Conservation (phyloP, 371 early-diverging fungal species). For the Syncephalastrum racemosum region DNA sequence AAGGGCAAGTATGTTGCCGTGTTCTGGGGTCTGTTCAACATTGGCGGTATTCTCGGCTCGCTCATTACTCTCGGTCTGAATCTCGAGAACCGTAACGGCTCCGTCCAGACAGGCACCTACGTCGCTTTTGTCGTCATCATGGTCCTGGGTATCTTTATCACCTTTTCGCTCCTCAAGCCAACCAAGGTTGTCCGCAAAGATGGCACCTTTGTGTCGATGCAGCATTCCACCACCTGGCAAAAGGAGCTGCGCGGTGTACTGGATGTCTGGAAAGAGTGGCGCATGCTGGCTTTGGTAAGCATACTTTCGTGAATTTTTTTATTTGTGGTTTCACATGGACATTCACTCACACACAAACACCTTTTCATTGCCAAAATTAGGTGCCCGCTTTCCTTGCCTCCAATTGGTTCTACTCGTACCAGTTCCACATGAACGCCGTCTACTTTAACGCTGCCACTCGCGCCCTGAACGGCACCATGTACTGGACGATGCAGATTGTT, state of each 20-base stretch:
- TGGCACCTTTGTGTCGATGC: conserved; percentile 59
- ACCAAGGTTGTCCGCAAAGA: conserved; percentile 59
- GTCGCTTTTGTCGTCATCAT: conserved; percentile 70
- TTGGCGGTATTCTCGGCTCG: conserved; percentile 77
- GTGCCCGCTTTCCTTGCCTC: conserved; percentile 72
- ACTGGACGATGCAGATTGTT: conserved; percentile 73
- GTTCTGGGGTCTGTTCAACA: conserved; percentile 82
- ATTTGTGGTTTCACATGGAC: no score
- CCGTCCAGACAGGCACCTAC: conserved; percentile 61
- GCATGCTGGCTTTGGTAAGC: conserved; percentile 15
- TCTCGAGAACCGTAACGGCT: conserved; percentile 34
- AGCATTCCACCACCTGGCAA: conserved; percentile 48
- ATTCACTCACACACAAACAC: no score
- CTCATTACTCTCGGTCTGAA: conserved; percentile 68
- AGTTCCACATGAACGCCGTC: conserved; percentile 44
- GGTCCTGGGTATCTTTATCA: conserved; percentile 57
- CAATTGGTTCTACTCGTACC: conserved; percentile 80
- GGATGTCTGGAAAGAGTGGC: conserved; percentile 61
- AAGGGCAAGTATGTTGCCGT: conserved; percentile 77
- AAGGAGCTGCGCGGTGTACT: conserved; percentile 60
- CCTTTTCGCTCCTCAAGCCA: conserved; percentile 58
- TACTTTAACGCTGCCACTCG: conserved; percentile 64
- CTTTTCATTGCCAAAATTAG: neutral
- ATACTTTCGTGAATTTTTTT: neutral
- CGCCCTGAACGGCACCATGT: conserved; percentile 65